Conservation (phyloP, 2,329 filamentous ascomycete genomes). For the Aspergillus tamarii region DNA sequence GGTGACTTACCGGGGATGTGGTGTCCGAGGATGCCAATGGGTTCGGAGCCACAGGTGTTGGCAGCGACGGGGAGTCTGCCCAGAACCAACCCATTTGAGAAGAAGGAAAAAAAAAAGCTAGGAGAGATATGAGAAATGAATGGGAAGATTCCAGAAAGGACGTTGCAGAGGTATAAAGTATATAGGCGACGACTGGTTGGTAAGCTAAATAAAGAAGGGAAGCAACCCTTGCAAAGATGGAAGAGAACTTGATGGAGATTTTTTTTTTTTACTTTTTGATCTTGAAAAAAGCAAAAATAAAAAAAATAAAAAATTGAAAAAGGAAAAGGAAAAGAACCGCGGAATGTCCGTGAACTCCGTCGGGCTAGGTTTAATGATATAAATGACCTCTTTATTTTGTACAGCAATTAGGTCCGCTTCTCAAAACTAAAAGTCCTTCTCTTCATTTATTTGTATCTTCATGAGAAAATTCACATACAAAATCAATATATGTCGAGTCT, state of each 20-base stretch:
- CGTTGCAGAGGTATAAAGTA: background rate
- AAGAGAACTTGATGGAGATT: background rate
- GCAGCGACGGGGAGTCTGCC: conserved; percentile 57
- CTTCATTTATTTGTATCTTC: background rate
- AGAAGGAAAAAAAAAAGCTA: background rate
- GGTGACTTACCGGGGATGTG: conserved; percentile 57
- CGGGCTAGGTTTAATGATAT: background rate
- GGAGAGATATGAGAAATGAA: background rate
- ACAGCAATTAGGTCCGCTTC: background rate
- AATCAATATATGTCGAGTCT: background rate
- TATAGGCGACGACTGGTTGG: background rate
- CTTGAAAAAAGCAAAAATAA: too few relatives aligned
- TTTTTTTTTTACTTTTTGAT: background rate
- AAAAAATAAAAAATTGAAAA: background rate
- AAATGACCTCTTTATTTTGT: background rate
- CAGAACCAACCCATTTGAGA: conserved; percentile 70
- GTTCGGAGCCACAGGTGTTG: conserved; percentile 50
- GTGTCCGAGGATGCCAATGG: conserved; percentile 51
- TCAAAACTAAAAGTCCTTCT: background rate
- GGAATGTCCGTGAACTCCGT: background rate
- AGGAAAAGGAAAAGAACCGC: background rate
- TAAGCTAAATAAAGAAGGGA: background rate
- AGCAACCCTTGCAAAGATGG: background rate
- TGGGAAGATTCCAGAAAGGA: background rate
- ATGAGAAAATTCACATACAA: background rate